These are phyloP conservation scores for Panaeolus cyanescens DNA, from an alignment of 768 basidiomycete species.

Conservation along the genomic window DNA sequence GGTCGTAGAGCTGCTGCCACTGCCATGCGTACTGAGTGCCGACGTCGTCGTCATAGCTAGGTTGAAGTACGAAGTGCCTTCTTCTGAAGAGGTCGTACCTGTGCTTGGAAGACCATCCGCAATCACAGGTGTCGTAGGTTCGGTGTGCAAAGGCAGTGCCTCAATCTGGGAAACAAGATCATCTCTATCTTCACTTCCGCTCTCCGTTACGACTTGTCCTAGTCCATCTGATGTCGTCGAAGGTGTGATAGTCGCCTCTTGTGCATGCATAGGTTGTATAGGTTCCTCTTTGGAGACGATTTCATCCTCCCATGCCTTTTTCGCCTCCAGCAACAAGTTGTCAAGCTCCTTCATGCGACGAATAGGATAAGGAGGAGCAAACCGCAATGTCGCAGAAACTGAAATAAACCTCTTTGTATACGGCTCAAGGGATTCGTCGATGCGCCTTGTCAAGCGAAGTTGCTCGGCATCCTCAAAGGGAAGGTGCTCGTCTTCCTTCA, in stretches of 20 bases:
- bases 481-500: slow-evolving; percentile 30
- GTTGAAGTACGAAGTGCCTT: slow-evolving; percentile 34
- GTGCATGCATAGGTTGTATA: slow-evolving; percentile 39
- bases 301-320: slow-evolving; percentile 86
- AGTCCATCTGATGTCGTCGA: slow-evolving; percentile 20
- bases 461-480: slow-evolving; percentile 76
- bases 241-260: slow-evolving; percentile 44
- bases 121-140: slow-evolving; percentile 47
- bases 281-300: slow-evolving; percentile 77
- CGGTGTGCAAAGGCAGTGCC: slow-evolving; percentile 39
- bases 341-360: slow-evolving; percentile 88
- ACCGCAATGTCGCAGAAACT: slow-evolving; percentile 88
- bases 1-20: slow-evolving; percentile 18
- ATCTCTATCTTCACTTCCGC: slow-evolving; percentile 29
- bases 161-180: slow-evolving; percentile 75
- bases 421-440: slow-evolving; percentile 80
- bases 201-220: background rate
- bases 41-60: slow-evolving; percentile 14
- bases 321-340: slow-evolving; percentile 66
- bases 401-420: slow-evolving; percentile 90
- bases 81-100: slow-evolving; percentile 18
- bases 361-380: slow-evolving; percentile 90
- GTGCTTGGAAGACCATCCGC: slow-evolving; percentile 30
- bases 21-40: background rate
- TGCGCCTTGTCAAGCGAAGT: slow-evolving; percentile 68